A percentile compares a stretch with the other conserved stretches of the same genome.
phyloP scores from a whole-genome alignment of 192 early-diverging fungal genomes.

The Coemansia umbellata region DNA sequence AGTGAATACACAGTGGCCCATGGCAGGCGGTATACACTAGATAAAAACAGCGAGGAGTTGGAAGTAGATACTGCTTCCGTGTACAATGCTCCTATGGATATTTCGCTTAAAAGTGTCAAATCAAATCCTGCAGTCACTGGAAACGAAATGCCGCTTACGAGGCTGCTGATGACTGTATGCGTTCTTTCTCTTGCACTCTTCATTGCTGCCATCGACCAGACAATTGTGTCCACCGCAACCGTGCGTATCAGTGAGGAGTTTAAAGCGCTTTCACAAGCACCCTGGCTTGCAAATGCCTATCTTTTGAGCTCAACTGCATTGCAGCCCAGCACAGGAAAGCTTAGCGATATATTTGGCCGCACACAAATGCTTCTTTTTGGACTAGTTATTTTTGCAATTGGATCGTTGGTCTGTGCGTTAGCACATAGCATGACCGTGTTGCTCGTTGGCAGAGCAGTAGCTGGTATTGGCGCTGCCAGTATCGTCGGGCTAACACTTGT shows the following conservation, averaged over 20 bases:
- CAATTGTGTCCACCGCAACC: constrained; percentile 70
- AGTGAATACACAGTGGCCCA: background rate
- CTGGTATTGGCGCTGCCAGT: constrained; percentile 66
- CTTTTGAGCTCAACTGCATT: constrained; percentile 70
- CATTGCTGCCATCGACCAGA: constrained; percentile 66
- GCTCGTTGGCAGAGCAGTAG: constrained; percentile 61
- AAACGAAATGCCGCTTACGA: constrained; percentile 20
- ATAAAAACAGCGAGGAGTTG: constrained; percentile 6
- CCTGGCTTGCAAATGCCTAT: constrained; percentile 78
- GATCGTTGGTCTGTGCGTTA: constrained; percentile 54
- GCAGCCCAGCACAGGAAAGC: constrained; percentile 71
- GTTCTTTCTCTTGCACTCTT: constrained; percentile 56
- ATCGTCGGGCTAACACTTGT: constrained; percentile 63
- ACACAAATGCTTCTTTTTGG: constrained; percentile 56
- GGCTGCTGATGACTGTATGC: constrained; percentile 28
- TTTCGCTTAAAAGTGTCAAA: constrained; percentile 17
- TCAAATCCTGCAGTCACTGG: background rate
- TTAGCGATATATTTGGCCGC: constrained; percentile 86
- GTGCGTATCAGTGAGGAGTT: constrained; percentile 62
- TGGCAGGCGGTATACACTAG: background rate
- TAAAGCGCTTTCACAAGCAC: constrained; percentile 54
- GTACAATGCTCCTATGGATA: constrained; percentile 1
- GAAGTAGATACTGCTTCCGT: background rate
- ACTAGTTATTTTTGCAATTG: constrained; percentile 53
- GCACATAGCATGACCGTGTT: constrained; percentile 62